Evolutionary conservation across 2,329 filamentous ascomycete species (phyloP), one percentile per base, ranked within the genome.

Genomic region (Talaromyces sp.): DNA sequence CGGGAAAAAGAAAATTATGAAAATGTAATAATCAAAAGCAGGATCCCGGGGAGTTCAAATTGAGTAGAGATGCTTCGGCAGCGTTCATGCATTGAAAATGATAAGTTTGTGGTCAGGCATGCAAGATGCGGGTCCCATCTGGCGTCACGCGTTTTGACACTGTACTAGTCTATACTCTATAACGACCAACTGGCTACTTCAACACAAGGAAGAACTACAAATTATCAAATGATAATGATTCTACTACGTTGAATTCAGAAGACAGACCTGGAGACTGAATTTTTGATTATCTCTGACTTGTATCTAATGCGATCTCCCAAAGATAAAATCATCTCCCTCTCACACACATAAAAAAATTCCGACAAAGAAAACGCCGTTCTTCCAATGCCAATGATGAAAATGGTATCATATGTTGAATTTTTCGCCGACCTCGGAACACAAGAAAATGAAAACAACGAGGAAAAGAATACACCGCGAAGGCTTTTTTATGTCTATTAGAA

Each of bases 331-430:
- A 51, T 51, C 22, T 39, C 50, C 33, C 35, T 37, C 28, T 17
- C 39, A 36, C 33, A 46, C 19, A 46, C 11, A 33, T 10, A 39
- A 39, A 46, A 39, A 48, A 46, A 28, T 50, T 41, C 54, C 33
- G 25, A 39, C 41, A 56, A 46, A 55, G 31, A 67, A 70, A 75
- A 75, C 73, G 73, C 74, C 72, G 66, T 69, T 70, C 63, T 68
- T 69, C 72, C 70, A 67, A 73, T 67, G 70, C 72, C 69, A 67
- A 65, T 69, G 67, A 71, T 70, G 68, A 73, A 56, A 75, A 70
- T 76, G 74, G 74, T 76, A 76, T 76, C 74, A 59, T 50, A 76
- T 76, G 74, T 76, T 76, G 74, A 76, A 76, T 76, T 74, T 70
- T 72, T 71, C 72, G 70, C 69, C 70, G 64, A 69, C 70, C 69